Base-by-base conservation (phyloP, 202 grass and related monocot genomes). In the Zizania palustris region DNA sequence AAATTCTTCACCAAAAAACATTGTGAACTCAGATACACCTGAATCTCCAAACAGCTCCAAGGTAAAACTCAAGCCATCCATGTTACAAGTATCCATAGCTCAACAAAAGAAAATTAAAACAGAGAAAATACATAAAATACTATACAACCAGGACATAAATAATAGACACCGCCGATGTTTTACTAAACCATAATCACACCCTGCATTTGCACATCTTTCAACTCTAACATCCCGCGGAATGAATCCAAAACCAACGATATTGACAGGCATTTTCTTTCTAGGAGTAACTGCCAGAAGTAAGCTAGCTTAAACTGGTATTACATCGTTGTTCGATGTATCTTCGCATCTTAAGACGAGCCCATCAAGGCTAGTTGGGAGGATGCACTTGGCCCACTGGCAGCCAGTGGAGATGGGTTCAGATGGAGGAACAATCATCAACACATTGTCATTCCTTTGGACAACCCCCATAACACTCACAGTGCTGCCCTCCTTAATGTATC, bases 401-500 rank as follows among this genome's bases (percentile, higher is more conserved):
- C 90, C 80, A 16, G 90, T 92, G 20, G 90, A 92, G 70, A 86
- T 53, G 36, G 86, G 86, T 51, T 86, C 86, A 2, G 83, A 65
- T 12, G 90, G 87, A 78, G 90, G 64, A 84, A 93, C 87, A 3
- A 93, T 90, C 87, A 85, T 93, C 22, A 93, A 40, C 58, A 93
- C 77, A 3, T 84, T 93, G n/a, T 90, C 81, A 4, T 90, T 85
- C 73, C 70, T 75, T 72, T 79, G 84, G 41, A 93, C 90, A 18
- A 89, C 72, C 15, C 90, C 90, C 76, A 93, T 84, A 45, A 89
- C 86, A 59, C 90, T 93, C 34, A 93, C 90, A 3, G 86, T 93
- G 86, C 90, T 93, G 7, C 90, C 90, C 57, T 93, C 90, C 71
- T 87, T 93, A 46, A 89, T 93, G 65, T 89, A 93, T 46, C 82